A percentile compares a stretch with the other conserved stretches of the same genome.
phyloP scores from a whole-genome alignment of 352 stramenopile species.

The Pythium angustatum region DNA sequence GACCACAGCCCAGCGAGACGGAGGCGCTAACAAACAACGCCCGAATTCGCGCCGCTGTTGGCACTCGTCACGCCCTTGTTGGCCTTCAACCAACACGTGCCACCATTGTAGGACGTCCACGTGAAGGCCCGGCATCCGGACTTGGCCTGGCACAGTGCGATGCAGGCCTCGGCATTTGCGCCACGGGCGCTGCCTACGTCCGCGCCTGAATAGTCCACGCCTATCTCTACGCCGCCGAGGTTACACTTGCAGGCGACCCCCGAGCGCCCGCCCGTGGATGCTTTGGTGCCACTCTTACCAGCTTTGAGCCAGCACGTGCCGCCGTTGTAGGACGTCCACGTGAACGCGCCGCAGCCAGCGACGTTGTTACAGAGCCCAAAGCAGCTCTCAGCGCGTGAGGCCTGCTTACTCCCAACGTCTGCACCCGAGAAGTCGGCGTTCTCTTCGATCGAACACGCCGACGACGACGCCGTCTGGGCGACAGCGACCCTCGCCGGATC shows the following conservation, averaged over 20 bases:
- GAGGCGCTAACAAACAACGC: slow-evolving; percentile 18
- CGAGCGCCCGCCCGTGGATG: no score
- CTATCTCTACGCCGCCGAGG: slow-evolving; percentile 9
- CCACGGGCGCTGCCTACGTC: slow-evolving; percentile 17
- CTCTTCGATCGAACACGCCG: not conserved
- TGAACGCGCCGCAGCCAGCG: slow-evolving; percentile 28
- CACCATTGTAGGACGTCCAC: slow-evolving; percentile 31
- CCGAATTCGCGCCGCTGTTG: slow-evolving; percentile 12
- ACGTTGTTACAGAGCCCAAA: slow-evolving; percentile 4
- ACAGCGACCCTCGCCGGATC: no score
- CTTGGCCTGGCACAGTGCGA: slow-evolving; percentile 1
- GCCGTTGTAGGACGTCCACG: slow-evolving; percentile 31
- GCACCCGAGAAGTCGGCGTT: slow-evolving; percentile 3
- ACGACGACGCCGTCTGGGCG: not conserved
- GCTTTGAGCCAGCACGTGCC: slow-evolving; percentile 39
- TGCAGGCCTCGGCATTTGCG: slow-evolving; percentile 15
- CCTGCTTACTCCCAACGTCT: slow-evolving; percentile 7
- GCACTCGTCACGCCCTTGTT: not conserved
- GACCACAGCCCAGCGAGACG: no score
- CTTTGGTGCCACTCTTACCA: no score
- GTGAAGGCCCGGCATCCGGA: slow-evolving; percentile 26
- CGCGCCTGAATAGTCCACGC: slow-evolving; percentile 21
- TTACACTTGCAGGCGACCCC: slow-evolving; percentile 25
- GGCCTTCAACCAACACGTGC: slow-evolving; percentile 31
- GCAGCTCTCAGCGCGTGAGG: not conserved